These are phyloP conservation scores for Spinellus fusiger DNA, from an alignment of 192 early-diverging fungal genomes.

Conservation along the genomic window DNA sequence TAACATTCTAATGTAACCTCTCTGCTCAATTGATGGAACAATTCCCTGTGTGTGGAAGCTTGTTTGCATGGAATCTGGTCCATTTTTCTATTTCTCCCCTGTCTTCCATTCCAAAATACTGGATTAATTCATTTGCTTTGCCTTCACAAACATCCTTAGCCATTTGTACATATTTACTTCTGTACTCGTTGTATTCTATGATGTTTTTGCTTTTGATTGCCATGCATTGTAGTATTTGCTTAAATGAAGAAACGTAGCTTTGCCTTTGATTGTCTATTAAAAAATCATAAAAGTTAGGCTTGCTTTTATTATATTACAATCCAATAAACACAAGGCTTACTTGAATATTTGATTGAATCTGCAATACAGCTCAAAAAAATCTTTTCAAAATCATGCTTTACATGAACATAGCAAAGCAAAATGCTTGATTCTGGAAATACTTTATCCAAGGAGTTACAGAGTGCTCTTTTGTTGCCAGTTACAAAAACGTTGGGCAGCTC, in stretches of 20 bases:
- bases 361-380: background rate
- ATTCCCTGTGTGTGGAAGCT: background rate
- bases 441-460: background rate
- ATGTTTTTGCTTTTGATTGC: background rate
- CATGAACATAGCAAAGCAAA: background rate
- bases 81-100: background rate
- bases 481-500: background rate
- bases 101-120: background rate
- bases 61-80: background rate
- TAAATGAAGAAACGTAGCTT: too few species aligned
- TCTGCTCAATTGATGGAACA: background rate
- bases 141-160: background rate
- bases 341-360: background rate
- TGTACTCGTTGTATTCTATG: background rate
- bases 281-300: background rate
- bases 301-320: background rate
- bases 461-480: background rate
- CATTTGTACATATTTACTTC: background rate
- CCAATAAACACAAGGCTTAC: background rate
- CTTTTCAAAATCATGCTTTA: background rate
- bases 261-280: background rate
- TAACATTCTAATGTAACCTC: background rate
- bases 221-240: background rate
- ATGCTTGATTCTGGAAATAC: background rate
- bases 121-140: background rate